Conservation (phyloP, 805 yeast species). For the Myxozyma kluyveri region DNA sequence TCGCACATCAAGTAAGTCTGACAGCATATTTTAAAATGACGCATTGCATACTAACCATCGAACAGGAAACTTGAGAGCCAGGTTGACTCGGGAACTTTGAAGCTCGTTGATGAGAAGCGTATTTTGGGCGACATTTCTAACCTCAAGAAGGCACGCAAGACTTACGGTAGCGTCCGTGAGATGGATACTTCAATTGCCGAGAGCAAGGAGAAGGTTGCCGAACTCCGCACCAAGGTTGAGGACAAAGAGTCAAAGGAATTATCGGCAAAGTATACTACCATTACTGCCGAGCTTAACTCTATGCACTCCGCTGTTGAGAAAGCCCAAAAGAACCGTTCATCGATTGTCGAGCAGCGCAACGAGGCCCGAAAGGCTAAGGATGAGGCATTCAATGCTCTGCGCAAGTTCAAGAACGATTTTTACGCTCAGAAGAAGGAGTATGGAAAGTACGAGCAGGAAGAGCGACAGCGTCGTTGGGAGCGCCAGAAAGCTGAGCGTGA, state of each 20-base stretch:
- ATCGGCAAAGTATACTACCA: constrained; percentile 63
- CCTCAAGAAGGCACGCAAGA: constrained; percentile 76
- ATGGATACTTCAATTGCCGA: constrained; percentile 75
- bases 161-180: constrained; percentile 67
- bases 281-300: constrained; percentile 67
- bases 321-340: constrained; percentile 63
- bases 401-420: constrained; percentile 63
- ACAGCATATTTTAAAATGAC: background rate
- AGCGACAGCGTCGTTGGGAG: constrained; percentile 56
- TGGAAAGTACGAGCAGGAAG: constrained; percentile 65
- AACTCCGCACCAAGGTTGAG: constrained; percentile 65
- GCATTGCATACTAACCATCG: background rate
- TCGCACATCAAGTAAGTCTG: constrained; percentile 20
- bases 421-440: constrained; percentile 70
- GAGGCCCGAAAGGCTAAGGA: constrained; percentile 67
- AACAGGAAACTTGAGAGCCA: constrained; percentile 55
- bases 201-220: constrained; percentile 72
- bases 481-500: constrained; percentile 57
- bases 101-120: constrained; percentile 88
- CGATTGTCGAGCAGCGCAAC: constrained; percentile 61
- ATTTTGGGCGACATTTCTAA: constrained; percentile 78
- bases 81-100: constrained; percentile 73
- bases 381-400: constrained; percentile 59
- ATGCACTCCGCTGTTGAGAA: constrained; percentile 59
- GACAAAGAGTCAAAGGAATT: constrained; percentile 59